Conservation (phyloP, 1,139 yeast genomes). For the Debaryomycetaceae sp. region DNA sequence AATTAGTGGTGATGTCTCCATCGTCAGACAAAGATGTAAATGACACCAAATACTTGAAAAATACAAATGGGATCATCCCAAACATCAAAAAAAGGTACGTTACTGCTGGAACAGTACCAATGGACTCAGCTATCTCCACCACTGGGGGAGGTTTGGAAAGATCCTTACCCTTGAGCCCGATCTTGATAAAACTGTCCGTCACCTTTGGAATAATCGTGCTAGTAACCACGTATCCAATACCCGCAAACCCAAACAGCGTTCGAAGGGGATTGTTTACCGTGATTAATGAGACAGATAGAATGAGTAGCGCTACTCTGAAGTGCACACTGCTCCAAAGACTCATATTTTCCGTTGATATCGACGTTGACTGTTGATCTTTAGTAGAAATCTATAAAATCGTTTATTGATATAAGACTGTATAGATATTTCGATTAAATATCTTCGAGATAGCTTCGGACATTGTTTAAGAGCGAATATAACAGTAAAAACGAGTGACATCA, state of each 20-base stretch:
- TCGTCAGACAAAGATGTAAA: constrained; percentile 38
- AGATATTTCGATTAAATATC: neutral
- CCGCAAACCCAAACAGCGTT: constrained; percentile 62
- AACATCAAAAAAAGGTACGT: constrained; percentile 80
- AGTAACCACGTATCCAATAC: constrained; percentile 63
- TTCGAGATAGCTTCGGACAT: neutral
- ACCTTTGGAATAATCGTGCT: constrained; percentile 62
- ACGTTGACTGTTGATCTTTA: too few relatives aligned
- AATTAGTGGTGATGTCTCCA: constrained; percentile 28
- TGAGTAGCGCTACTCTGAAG: constrained; percentile 14
- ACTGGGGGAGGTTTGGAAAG: constrained; percentile 69
- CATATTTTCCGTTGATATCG: too few relatives aligned
- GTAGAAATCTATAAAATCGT: too few relatives aligned
- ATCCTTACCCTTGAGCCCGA: constrained; percentile 84
- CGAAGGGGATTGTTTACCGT: constrained; percentile 35
- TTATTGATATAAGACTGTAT: neutral
- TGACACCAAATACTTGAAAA: constrained; percentile 72
- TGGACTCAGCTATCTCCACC: constrained; percentile 70
- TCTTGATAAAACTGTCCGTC: constrained; percentile 61
- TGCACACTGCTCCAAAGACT: constrained; percentile 5
- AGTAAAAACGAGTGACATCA: neutral
- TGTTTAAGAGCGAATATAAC: neutral
- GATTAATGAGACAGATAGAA: constrained; percentile 18
- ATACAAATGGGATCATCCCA: constrained; percentile 83
- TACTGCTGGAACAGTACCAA: constrained; percentile 85